A percentile compares a stretch with the other conserved stretches of the same genome.
phyloP scores from a whole-genome alignment of 306 rosid species.

The Begonia masoniana region DNA sequence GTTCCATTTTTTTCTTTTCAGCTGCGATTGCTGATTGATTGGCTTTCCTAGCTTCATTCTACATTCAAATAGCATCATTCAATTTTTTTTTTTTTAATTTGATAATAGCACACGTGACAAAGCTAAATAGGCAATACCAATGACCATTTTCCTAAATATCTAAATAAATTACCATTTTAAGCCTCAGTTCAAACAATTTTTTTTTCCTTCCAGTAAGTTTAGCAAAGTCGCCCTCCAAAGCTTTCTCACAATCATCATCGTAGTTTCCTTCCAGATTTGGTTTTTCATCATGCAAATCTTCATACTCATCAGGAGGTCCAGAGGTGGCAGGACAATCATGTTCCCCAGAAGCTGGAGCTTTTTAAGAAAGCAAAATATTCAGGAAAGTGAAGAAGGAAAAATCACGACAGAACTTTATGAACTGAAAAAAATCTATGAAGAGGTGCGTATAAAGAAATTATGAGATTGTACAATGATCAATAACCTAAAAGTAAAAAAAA shows the following conservation, averaged over 20 bases:
- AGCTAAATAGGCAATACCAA: background rate
- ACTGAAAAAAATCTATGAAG: too few species aligned
- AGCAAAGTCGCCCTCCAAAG: slow-evolving; percentile 18
- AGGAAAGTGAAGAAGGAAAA: too few species aligned
- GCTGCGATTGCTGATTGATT: slow-evolving; percentile 86
- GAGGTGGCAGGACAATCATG: slow-evolving; percentile 17
- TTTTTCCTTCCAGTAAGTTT: slow-evolving; percentile 66
- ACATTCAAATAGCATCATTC: slow-evolving; percentile 5
- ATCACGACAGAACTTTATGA: too few species aligned
- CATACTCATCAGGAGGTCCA: slow-evolving; percentile 24
- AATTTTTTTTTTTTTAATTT: background rate
- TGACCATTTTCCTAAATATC: background rate
- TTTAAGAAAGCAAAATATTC: too few species aligned
- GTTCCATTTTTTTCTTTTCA: slow-evolving; percentile 92
- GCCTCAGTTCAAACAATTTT: slow-evolving; percentile 72
- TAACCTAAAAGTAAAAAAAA: too few species aligned
- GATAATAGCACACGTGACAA: too few species aligned
- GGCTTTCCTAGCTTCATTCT: slow-evolving; percentile 81
- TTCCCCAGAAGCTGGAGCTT: too few species aligned
- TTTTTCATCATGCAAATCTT: slow-evolving; percentile 34
- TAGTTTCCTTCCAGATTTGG: slow-evolving; percentile 31
- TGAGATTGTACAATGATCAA: too few species aligned
- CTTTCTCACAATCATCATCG: slow-evolving; percentile 41
- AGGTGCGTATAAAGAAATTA: too few species aligned
- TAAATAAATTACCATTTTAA: slow-evolving; percentile 51